Percentiles rank a stretch among this genome's conserved stretches.
Conservation (phyloP, 1,139 yeast species). For the Dujonia santamariae region DNA sequence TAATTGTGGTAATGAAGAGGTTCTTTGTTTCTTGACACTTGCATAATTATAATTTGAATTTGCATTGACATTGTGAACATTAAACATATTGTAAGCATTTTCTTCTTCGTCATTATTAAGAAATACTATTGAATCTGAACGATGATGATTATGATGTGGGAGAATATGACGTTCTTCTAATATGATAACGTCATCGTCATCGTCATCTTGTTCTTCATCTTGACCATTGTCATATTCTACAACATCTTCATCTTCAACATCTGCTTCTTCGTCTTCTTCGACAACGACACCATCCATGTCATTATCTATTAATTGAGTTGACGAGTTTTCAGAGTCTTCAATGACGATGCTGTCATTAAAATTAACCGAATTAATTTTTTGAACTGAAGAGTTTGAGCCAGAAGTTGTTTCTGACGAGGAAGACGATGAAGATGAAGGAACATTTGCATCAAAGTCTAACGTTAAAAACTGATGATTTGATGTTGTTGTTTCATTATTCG, state of each 20-base stretch:
- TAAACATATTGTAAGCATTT: slow-evolving; percentile 45
- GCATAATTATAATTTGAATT: slow-evolving; percentile 11
- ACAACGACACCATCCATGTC: slow-evolving; percentile 10
- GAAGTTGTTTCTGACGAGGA: slow-evolving; percentile 4
- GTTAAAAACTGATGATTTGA: slow-evolving; percentile 1
- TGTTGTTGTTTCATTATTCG: not conserved
- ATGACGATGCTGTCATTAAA: slow-evolving; percentile 11
- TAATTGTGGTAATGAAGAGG: slow-evolving; percentile 69
- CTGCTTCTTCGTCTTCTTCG: slow-evolving; percentile 10
- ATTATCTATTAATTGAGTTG: slow-evolving; percentile 8
- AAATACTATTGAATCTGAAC: slow-evolving; percentile 37
- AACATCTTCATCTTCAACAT: slow-evolving; percentile 16
- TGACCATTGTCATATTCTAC: slow-evolving; percentile 8
- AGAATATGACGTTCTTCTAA: slow-evolving; percentile 30
- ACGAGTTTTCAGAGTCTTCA: slow-evolving; percentile 15
- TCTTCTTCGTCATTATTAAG: slow-evolving; percentile 34
- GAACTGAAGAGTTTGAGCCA: slow-evolving; percentile 3
- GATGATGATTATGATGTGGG: slow-evolving; percentile 15
- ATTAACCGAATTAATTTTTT: slow-evolving; percentile 4
- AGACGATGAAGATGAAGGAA: not conserved
- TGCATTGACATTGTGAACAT: slow-evolving; percentile 24
- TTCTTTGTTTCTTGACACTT: slow-evolving; percentile 51
- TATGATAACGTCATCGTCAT: slow-evolving; percentile 33
- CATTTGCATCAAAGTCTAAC: slow-evolving; percentile 7
- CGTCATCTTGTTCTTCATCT: slow-evolving; percentile 30